Conservation (phyloP, 2,329 filamentous ascomycete genomes). For the Cytospora piceae region DNA sequence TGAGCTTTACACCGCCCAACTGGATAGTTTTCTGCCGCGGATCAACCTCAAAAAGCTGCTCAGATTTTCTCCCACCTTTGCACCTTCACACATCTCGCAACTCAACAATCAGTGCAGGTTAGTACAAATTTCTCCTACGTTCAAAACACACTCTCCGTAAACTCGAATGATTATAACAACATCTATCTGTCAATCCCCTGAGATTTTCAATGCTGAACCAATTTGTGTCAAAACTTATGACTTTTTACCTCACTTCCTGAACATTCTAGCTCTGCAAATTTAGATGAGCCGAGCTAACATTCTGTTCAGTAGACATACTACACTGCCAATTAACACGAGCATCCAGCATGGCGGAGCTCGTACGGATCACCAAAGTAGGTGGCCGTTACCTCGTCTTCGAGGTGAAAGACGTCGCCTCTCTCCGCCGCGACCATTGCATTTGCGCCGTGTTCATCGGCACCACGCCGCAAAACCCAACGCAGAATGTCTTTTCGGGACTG, state of each 20-base stretch:
- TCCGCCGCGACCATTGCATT: slow-evolving; percentile 81
- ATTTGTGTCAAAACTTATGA: slow-evolving; percentile 40
- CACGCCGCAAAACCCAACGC: slow-evolving; percentile 88
- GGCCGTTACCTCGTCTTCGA: slow-evolving; percentile 90
- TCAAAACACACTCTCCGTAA: background rate
- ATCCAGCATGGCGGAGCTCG: slow-evolving; percentile 49
- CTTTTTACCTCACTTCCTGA: slow-evolving; percentile 35
- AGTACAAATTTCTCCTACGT: slow-evolving; percentile 25
- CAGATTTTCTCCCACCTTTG: slow-evolving; percentile 22
- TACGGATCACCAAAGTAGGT: slow-evolving; percentile 80
- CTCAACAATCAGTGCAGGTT: slow-evolving; percentile 33
- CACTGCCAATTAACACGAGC: slow-evolving; percentile 11
- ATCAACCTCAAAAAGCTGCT: slow-evolving; percentile 10
- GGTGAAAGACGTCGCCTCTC: slow-evolving; percentile 73
- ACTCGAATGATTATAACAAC: slow-evolving; percentile 50
- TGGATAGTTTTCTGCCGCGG: slow-evolving; percentile 19
- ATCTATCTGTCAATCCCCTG: slow-evolving; percentile 66
- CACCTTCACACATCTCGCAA: slow-evolving; percentile 28
- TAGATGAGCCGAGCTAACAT: slow-evolving; percentile 19
- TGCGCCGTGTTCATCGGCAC: slow-evolving; percentile 86
- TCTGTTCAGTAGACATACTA: slow-evolving; percentile 23
- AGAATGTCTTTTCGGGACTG: slow-evolving; percentile 90
- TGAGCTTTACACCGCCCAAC: slow-evolving; percentile 17
- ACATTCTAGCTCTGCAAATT: slow-evolving; percentile 27
- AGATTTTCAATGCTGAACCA: slow-evolving; percentile 47